These are phyloP conservation scores for Lophiotrema nucula DNA, from an alignment of 495 filamentous ascomycete genomes.

Conservation along the genomic window DNA sequence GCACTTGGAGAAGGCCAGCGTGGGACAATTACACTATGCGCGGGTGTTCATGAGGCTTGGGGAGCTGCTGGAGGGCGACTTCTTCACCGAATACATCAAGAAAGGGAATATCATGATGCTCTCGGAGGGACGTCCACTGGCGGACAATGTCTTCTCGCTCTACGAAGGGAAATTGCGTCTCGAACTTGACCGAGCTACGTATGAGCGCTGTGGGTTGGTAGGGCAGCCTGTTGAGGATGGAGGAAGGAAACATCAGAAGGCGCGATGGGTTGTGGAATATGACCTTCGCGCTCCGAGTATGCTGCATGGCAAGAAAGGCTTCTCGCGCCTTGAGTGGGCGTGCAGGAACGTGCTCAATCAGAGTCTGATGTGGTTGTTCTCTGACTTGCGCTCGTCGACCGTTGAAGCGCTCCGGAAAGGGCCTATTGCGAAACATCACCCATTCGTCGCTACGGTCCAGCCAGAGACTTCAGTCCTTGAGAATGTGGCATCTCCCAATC, in stretches of 20 bases:
- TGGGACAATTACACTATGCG: conserved; percentile 53
- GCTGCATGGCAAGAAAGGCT: conserved; percentile 87
- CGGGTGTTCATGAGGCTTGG: conserved; percentile 72
- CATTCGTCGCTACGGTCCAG: conserved; percentile 8
- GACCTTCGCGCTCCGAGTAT: conserved; percentile 79
- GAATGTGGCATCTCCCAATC: neutral
- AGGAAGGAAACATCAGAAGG: conserved; percentile 60
- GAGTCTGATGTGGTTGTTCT: conserved; percentile 79
- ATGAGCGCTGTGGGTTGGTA: conserved; percentile 78
- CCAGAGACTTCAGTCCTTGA: neutral
- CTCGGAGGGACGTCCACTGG: conserved; percentile 76
- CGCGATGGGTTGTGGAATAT: conserved; percentile 68
- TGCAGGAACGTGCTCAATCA: conserved; percentile 76
- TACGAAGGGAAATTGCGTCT: conserved; percentile 73
- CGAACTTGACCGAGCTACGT: conserved; percentile 77
- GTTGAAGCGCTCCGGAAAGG: conserved; percentile 7
- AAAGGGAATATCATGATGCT: conserved; percentile 87
- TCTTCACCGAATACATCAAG: conserved; percentile 87
- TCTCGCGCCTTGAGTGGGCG: conserved; percentile 80
- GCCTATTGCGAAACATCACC: conserved; percentile 23
- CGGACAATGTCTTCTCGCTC: conserved; percentile 76
- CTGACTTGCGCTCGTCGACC: conserved; percentile 51
- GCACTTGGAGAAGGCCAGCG: conserved; percentile 47
- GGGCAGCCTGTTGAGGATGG: conserved; percentile 65
- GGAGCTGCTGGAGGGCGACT: conserved; percentile 69